Evolutionary conservation across 192 early-diverging fungal species (phyloP), one percentile per base, ranked within the genome.

Genomic region (Mortierella claussenii): DNA sequence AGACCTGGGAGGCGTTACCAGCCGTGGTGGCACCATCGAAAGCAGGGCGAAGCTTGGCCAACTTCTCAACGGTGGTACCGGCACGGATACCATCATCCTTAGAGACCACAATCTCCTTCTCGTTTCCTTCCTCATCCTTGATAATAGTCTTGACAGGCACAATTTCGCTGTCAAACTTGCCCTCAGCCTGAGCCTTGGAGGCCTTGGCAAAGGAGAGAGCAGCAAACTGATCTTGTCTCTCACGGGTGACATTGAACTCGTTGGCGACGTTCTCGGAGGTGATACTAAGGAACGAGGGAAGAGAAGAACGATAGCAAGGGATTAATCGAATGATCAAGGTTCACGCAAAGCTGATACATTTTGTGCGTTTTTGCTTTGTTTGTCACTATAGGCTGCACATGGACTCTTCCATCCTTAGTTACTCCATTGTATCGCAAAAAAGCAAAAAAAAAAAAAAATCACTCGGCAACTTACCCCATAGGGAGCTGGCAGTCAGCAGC

Each of bases 231-330:
- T 99, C 96, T 85, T 99, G 96, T 74, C 91, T 89, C n/a, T 70
- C 79, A 69, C 97, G 94, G 34, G 90, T 82, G 32, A 99, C 78
- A 32, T 88, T 86, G 85, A 91, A 99, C 28, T 99, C 89, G 32
- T 83, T 73, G 48, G 96, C 93, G 54, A 99, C 97, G 84, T 98
- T 98, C 83, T 99, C 97, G 42, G 96, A 98, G 36, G 96, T 99
- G 68, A 93, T 91, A 63, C 71, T 70, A 55, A 42, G 49, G 12
- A 34, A 26, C n/a, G n/a, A n/a, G n/a, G 44, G 23, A 15, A n/a
- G 23, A 68, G 46, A 46, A 50, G 20, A 61, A 23, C 3, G 50
- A 50, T 13, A 42, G 27, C 40, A n/a, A 63, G 23, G 43, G 2
- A 30, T 15, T 8, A 27, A 43, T 2, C 37, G 44, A n/a, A n/a